A percentile compares a stretch with the other conserved stretches of the same genome.
These are phyloP conservation scores for Dunaliella primolecta DNA, from an alignment of 139 green algal genomes.

Conservation along the genomic window DNA sequence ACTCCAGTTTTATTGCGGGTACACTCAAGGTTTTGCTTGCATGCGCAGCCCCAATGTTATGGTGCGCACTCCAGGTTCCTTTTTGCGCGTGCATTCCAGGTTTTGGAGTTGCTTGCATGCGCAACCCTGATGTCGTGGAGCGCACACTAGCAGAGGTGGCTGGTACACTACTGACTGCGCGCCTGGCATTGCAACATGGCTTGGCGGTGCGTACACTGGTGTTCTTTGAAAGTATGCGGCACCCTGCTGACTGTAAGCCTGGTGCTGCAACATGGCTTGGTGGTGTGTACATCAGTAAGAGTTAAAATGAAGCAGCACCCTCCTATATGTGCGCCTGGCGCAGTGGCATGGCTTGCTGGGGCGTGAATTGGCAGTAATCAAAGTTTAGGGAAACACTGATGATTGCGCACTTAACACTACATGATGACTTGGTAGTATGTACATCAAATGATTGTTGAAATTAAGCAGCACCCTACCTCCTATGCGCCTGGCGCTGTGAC, in stretches of 20 bases:
- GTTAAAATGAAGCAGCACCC: no score
- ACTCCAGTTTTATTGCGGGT: no score
- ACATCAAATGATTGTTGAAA: no score
- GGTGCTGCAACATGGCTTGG: slow-evolving; percentile 75
- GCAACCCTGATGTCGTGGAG: slow-evolving; percentile 34
- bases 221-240: no score
- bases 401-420: no score
- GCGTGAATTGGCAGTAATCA: no score
- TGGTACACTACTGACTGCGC: slow-evolving; percentile 84
- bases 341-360: slow-evolving; percentile 72
- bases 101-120: slow-evolving; percentile 27
- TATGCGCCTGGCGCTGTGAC: slow-evolving; percentile 74
- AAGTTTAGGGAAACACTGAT: no score
- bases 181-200: slow-evolving; percentile 73
- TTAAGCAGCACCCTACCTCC: slow-evolving; percentile 88
- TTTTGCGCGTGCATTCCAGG: no score
- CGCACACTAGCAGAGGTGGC: slow-evolving; percentile 53
- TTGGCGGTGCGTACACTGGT: slow-evolving; percentile 61
- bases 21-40: no score
- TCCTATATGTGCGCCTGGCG: slow-evolving; percentile 84
- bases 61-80: no score
- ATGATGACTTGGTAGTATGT: slow-evolving; percentile 48
- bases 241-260: slow-evolving; percentile 85
- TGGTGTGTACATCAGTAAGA: no score
- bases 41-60: no score